phyloP scores from a whole-genome alignment of 495 filamentous ascomycete species.

The Penicillium dipodomyicola region DNA sequence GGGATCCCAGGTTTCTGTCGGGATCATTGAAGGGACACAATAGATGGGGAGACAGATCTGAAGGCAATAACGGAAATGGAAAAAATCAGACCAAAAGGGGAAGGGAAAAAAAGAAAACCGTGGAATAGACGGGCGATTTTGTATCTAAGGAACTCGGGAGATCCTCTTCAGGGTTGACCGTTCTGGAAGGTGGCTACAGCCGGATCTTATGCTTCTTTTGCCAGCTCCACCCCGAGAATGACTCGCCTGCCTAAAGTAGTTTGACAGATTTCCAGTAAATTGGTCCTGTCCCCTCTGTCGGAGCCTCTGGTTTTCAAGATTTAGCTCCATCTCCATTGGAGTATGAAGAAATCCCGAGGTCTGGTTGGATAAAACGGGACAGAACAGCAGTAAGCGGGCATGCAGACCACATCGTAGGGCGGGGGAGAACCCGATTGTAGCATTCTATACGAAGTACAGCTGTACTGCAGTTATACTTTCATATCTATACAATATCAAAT shows the following conservation, averaged over 20 bases:
- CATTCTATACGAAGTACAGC: background rate
- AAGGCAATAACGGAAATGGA: conserved; percentile 1
- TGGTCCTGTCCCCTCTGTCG: conserved; percentile 12
- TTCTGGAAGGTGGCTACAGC: conserved; percentile 33
- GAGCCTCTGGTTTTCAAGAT: conserved; percentile 19
- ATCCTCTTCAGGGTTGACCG: conserved; percentile 29
- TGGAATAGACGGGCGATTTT: conserved; percentile 11
- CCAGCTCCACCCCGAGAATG: conserved; percentile 19
- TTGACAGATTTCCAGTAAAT: conserved; percentile 21
- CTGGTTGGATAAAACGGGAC: conserved; percentile 1
- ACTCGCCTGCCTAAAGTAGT: conserved; percentile 31
- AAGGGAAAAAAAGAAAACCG: background rate
- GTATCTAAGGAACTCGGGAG: conserved; percentile 11
- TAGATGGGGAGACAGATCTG: background rate
- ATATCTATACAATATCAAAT: background rate
- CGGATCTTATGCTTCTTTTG: conserved; percentile 27
- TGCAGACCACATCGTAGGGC: background rate
- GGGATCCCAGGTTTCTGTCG: conserved; percentile 16
- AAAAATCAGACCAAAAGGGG: background rate
- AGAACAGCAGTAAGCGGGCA: conserved; percentile 2
- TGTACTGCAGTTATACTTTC: background rate
- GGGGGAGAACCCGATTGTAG: background rate
- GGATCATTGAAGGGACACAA: conserved; percentile 16
- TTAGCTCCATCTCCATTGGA: conserved; percentile 14
- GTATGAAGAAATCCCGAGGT: background rate